Conservation (phyloP, 306 rosid genomes). For the Casuarina cunninghamiana region DNA sequence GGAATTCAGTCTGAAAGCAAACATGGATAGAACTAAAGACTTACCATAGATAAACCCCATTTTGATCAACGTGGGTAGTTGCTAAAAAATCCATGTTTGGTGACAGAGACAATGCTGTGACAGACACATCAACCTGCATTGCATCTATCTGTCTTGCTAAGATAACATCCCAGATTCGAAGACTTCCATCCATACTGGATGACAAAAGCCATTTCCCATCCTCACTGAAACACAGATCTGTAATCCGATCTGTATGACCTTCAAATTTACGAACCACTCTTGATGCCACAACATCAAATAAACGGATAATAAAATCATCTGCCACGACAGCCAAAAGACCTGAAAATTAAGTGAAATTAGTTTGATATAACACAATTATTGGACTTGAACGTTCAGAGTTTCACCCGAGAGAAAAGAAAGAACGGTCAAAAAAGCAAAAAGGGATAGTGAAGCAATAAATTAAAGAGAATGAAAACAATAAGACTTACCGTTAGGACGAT, state of each 20-base stretch:
- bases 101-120: constrained; percentile 81
- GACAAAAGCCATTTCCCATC: constrained; percentile 97
- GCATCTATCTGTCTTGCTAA: constrained; percentile 89
- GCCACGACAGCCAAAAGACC: constrained; percentile 90
- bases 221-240: constrained; percentile 95
- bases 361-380: constrained; percentile 11
- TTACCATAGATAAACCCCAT: constrained; percentile 88
- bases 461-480: neutral
- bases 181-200: constrained; percentile 96
- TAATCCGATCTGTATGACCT: constrained; percentile 89
- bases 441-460: constrained; percentile 10
- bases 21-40: constrained; percentile 29
- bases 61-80: constrained; percentile 88
- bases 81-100: constrained; percentile 94
- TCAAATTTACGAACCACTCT: constrained; percentile 86
- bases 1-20: constrained; percentile 15
- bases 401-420: constrained; percentile 2
- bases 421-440: neutral
- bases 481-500: constrained; percentile 75
- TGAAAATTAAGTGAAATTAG: constrained; percentile 35
- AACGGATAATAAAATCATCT: constrained; percentile 67
- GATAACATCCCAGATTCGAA: constrained; percentile 90
- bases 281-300: constrained; percentile 81
- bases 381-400: constrained; percentile 12
- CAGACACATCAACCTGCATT: constrained; percentile 69